Conservation (phyloP, 257 asterid species). For the Lithospermum erythrorhizon region DNA sequence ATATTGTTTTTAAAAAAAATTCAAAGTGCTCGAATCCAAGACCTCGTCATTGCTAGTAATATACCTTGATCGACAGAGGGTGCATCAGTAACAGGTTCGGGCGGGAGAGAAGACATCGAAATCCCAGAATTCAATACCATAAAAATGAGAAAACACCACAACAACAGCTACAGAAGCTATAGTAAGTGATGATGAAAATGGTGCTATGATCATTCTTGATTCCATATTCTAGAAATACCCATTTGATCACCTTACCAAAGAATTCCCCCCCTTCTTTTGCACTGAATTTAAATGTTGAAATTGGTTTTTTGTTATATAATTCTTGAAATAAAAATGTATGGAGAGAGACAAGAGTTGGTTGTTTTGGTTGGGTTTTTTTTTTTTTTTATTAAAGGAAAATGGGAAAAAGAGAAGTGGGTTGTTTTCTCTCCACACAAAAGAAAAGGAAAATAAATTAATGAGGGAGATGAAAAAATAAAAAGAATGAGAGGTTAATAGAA, state of each 20-base stretch:
- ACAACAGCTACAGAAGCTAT: background rate
- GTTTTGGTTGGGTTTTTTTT: background rate
- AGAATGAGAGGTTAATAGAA: slow-evolving; percentile 26
- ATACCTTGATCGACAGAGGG: slow-evolving; percentile 39
- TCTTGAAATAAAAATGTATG: background rate
- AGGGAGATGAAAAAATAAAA: slow-evolving; percentile 14
- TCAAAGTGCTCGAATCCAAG: too few relatives aligned
- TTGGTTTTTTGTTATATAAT: background rate
- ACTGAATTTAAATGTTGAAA: background rate
- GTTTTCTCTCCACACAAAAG: slow-evolving; percentile 66
- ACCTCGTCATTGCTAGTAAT: too few relatives aligned
- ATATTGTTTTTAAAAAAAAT: too few relatives aligned
- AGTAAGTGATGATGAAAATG: slow-evolving; percentile 1
- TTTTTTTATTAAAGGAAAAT: background rate
- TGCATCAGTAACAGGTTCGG: slow-evolving; percentile 40
- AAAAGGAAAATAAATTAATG: slow-evolving; percentile 8
- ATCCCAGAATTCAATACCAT: slow-evolving; percentile 37
- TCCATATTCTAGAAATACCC: slow-evolving; percentile 21
- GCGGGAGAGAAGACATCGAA: slow-evolving; percentile 37
- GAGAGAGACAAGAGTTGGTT: slow-evolving; percentile 10
- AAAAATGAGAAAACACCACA: background rate
- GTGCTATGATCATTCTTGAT: slow-evolving; percentile 2
- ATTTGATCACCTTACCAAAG: slow-evolving; percentile 9
- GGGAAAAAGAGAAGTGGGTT: slow-evolving; percentile 4
- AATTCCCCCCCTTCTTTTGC: background rate